Conservation (phyloP, 2,329 filamentous ascomycete genomes). For the Neofusicoccum parvum region DNA sequence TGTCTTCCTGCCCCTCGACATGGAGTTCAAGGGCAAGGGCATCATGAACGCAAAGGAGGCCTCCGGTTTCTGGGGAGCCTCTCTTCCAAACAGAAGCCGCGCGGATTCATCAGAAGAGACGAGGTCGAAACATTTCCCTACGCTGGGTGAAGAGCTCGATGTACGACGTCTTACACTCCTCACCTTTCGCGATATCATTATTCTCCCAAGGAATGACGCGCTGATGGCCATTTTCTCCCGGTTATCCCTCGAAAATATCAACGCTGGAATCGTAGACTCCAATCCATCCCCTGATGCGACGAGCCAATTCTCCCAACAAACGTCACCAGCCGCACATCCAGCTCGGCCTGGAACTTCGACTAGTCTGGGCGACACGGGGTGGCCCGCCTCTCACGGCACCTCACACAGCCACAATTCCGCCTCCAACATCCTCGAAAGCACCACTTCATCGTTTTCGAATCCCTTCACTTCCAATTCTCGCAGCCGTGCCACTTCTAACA, state of each 20-base stretch:
- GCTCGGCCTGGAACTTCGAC: conserved; percentile 17
- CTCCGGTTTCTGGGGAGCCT: conserved; percentile 85
- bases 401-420: conserved; percentile 72
- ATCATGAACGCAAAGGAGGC: conserved; percentile 79
- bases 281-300: conserved; percentile 11
- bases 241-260: conserved; percentile 76
- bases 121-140: conserved; percentile 46
- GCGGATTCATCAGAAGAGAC: conserved; percentile 34
- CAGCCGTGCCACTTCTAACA: conserved; percentile 68
- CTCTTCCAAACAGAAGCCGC: conserved; percentile 42
- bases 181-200: conserved; percentile 84
- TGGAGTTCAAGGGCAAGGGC: conserved; percentile 87
- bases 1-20: conserved; percentile 88
- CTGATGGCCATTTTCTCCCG: conserved; percentile 90
- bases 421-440: conserved; percentile 72
- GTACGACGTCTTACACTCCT: conserved; percentile 86
- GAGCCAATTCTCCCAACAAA: conserved; percentile 5
- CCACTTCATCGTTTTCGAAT: conserved; percentile 47
- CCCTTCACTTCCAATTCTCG: conserved; percentile 20
- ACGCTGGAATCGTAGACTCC: conserved; percentile 44
- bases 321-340: conserved; percentile 35
- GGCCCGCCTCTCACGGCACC: conserved; percentile 60
- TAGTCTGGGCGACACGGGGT: conserved; percentile 27
- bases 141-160: conserved; percentile 67
- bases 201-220: conserved; percentile 84